phyloP scores from a whole-genome alignment of 768 basidiomycete species.

The Omphalotus guepiniiformis region DNA sequence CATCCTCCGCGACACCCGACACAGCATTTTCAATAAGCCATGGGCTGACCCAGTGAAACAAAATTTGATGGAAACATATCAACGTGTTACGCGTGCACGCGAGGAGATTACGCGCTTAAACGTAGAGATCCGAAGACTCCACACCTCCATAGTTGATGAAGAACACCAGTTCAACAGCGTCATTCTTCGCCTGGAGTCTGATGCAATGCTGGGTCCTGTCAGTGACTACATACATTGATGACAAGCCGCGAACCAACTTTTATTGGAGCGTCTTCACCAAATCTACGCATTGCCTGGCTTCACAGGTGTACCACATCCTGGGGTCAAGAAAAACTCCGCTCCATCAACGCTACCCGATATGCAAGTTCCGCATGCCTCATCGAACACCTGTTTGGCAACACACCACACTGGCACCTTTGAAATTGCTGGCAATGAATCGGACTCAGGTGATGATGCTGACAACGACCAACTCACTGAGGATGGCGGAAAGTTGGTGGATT shows the following conservation, averaged over 20 bases:
- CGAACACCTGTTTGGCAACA: not conserved
- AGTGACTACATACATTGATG: not conserved
- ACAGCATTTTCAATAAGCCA: constrained; percentile 18
- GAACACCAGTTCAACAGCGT: not conserved
- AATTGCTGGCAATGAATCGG: not conserved
- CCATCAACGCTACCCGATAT: not conserved
- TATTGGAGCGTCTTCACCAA: not conserved
- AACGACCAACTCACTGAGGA: not conserved
- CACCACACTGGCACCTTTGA: not conserved
- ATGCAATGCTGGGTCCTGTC: not conserved
- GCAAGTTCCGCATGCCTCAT: not conserved
- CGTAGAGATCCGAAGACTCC: constrained; percentile 21
- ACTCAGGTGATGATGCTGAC: not conserved
- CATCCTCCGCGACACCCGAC: constrained; percentile 21
- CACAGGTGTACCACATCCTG: not conserved
- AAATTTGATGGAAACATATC: constrained; percentile 17
- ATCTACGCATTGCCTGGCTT: not conserved
- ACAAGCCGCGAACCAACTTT: not conserved
- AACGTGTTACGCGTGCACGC: constrained; percentile 15
- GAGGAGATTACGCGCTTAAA: constrained; percentile 23
- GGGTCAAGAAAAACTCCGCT: not conserved
- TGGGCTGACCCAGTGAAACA: constrained; percentile 22
- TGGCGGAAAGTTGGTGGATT: not conserved
- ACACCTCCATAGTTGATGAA: constrained; percentile 21
- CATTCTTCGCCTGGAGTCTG: not conserved